Conservation (phyloP, 2,329 filamentous ascomycete genomes). For the Fusarium nelsonii region DNA sequence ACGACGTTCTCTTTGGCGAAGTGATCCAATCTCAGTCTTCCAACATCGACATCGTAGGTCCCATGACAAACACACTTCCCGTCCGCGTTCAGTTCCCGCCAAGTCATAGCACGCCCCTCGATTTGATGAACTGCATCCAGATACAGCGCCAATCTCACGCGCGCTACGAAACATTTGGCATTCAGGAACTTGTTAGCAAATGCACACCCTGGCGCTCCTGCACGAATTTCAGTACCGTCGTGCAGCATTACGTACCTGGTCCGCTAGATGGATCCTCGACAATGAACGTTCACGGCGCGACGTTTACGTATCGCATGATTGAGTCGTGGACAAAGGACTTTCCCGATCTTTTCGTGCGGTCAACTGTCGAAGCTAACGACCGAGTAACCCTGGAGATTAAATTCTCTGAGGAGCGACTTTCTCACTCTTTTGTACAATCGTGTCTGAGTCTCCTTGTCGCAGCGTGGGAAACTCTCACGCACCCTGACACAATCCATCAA, state of each 20-base stretch:
- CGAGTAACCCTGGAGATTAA: slow-evolving; percentile 59
- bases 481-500: slow-evolving; percentile 60
- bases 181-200: slow-evolving; percentile 63
- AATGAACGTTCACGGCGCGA: slow-evolving; percentile 60
- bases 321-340: slow-evolving; percentile 57
- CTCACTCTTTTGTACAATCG: slow-evolving; percentile 57
- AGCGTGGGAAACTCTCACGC: slow-evolving; percentile 61
- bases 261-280: slow-evolving; percentile 54
- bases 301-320: slow-evolving; percentile 59
- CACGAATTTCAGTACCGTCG: slow-evolving; percentile 66
- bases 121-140: slow-evolving; percentile 63
- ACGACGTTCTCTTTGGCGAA: slow-evolving; percentile 70
- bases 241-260: slow-evolving; percentile 60
- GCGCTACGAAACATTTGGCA: slow-evolving; percentile 64
- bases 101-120: slow-evolving; percentile 59
- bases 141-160: slow-evolving; percentile 62
- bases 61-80: slow-evolving; percentile 61
- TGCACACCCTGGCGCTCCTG: slow-evolving; percentile 68
- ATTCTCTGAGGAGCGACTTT: slow-evolving; percentile 61
- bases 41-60: slow-evolving; percentile 62
- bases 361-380: slow-evolving; percentile 54
- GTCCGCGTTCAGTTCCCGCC: slow-evolving; percentile 63
- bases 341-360: slow-evolving; percentile 61
- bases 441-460: slow-evolving; percentile 61
- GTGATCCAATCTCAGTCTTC: slow-evolving; percentile 58